These are phyloP conservation scores for Conoideocrella luteorostrata DNA, from an alignment of 2,329 filamentous ascomycete species.

Conservation along the genomic window DNA sequence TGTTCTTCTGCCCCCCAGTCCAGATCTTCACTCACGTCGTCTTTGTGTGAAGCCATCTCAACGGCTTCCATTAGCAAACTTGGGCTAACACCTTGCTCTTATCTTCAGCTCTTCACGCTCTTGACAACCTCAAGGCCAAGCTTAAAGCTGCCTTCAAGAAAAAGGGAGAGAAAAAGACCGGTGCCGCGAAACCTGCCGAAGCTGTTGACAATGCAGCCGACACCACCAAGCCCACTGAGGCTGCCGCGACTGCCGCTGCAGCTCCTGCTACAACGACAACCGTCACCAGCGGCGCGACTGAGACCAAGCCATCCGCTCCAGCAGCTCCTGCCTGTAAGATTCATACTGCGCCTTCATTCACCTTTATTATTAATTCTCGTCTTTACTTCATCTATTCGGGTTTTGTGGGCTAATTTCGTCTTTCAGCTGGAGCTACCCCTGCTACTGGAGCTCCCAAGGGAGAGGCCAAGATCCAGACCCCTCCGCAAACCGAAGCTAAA, in stretches of 20 bases:
- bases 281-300: slow-evolving; percentile 25
- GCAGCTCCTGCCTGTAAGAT: slow-evolving; percentile 25
- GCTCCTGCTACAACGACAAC: slow-evolving; percentile 20
- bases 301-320: slow-evolving; percentile 27
- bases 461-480: slow-evolving; percentile 1
- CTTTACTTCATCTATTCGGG: neutral
- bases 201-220: slow-evolving; percentile 16
- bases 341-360: no score
- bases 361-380: neutral
- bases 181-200: slow-evolving; percentile 1
- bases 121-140: slow-evolving; percentile 52
- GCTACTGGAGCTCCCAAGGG: slow-evolving; percentile 9
- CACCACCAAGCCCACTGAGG: slow-evolving; percentile 20
- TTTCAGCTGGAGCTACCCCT: slow-evolving; percentile 18
- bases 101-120: slow-evolving; percentile 37
- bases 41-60: no score
- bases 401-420: neutral
- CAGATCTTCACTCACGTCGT: no score
- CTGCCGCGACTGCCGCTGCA: slow-evolving; percentile 17
- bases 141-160: slow-evolving; percentile 48
- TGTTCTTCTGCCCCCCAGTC: slow-evolving; percentile 25
- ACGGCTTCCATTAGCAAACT: no score
- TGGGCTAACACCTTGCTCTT: slow-evolving; percentile 4
- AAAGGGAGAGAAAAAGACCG: slow-evolving; percentile 31
- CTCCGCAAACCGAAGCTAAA: slow-evolving; percentile 1